Conservation (phyloP, 2,329 filamentous ascomycete species). For the Claviceps monticola region DNA sequence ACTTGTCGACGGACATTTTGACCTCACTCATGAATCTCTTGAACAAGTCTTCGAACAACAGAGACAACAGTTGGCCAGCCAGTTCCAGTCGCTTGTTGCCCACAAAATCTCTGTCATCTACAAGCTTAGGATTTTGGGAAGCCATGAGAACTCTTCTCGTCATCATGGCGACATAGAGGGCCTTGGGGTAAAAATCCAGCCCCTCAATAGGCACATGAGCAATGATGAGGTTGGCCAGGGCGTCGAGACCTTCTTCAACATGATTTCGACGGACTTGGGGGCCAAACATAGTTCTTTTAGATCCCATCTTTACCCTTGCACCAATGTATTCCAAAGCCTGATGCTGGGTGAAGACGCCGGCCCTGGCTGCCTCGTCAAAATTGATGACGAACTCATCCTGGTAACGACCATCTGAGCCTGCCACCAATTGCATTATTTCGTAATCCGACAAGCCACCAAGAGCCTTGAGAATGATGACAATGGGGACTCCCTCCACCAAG, state of each 20-base stretch:
- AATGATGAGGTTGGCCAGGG: slow-evolving; percentile 81
- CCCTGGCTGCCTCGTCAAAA: slow-evolving; percentile 80
- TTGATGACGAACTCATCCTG: slow-evolving; percentile 94
- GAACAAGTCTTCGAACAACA: slow-evolving; percentile 95
- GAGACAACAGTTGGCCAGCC: slow-evolving; percentile 82
- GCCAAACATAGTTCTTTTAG: slow-evolving; percentile 42
- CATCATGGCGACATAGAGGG: slow-evolving; percentile 94
- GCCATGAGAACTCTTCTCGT: slow-evolving; percentile 92
- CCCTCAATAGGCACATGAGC: slow-evolving; percentile 87
- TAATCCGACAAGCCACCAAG: slow-evolving; percentile 89
- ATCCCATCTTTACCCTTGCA: slow-evolving; percentile 73
- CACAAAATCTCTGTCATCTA: slow-evolving; percentile 95
- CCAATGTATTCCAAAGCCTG: slow-evolving; percentile 92
- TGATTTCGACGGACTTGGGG: slow-evolving; percentile 57
- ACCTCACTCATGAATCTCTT: slow-evolving; percentile 85
- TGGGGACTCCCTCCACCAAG: slow-evolving; percentile 82
- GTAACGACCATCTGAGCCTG: slow-evolving; percentile 74
- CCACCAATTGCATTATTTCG: slow-evolving; percentile 84
- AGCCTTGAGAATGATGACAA: slow-evolving; percentile 84
- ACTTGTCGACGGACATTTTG: slow-evolving; percentile 89
- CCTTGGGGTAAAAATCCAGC: slow-evolving; percentile 92
- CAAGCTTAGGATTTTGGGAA: slow-evolving; percentile 72
- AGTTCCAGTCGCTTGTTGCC: slow-evolving; percentile 94
- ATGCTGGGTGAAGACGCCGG: slow-evolving; percentile 80
- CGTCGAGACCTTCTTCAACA: slow-evolving; percentile 84